Conservation (phyloP, 2,329 filamentous ascomycete genomes). For the Xylaria sp. region DNA sequence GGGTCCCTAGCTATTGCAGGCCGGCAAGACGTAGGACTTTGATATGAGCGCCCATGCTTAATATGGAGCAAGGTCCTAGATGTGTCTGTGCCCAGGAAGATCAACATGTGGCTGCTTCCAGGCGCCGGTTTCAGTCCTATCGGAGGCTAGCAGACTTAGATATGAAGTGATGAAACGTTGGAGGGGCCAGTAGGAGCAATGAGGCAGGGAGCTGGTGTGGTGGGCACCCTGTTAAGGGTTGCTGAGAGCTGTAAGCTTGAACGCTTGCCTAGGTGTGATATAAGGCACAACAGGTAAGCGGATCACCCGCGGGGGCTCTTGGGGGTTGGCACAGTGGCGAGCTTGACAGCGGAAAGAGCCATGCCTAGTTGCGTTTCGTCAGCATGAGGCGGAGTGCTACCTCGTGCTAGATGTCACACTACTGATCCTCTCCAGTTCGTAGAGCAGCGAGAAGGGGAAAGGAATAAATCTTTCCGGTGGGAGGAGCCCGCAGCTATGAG, state of each 20-base stretch:
- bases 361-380: background rate
- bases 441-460: background rate
- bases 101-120: constrained; percentile 3
- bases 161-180: background rate
- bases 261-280: background rate
- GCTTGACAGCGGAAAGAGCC: background rate
- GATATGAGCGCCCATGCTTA: background rate
- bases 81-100: background rate
- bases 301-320: background rate
- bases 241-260: background rate
- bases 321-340: background rate
- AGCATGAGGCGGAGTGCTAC: background rate
- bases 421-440: background rate
- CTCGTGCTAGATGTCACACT: background rate
- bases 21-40: constrained; percentile 4
- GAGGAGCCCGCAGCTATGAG: background rate
- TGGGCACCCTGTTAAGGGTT: background rate
- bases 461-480: background rate
- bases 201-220: background rate
- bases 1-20: background rate
- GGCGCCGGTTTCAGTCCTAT: background rate
- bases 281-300: background rate
- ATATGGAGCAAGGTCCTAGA: background rate
- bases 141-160: background rate
- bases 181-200: background rate